A percentile compares a stretch with the other conserved stretches of the same genome.
These are phyloP conservation scores for Colletotrichum sp. DNA, from an alignment of 2,329 filamentous ascomycete species.

Conservation along the genomic window DNA sequence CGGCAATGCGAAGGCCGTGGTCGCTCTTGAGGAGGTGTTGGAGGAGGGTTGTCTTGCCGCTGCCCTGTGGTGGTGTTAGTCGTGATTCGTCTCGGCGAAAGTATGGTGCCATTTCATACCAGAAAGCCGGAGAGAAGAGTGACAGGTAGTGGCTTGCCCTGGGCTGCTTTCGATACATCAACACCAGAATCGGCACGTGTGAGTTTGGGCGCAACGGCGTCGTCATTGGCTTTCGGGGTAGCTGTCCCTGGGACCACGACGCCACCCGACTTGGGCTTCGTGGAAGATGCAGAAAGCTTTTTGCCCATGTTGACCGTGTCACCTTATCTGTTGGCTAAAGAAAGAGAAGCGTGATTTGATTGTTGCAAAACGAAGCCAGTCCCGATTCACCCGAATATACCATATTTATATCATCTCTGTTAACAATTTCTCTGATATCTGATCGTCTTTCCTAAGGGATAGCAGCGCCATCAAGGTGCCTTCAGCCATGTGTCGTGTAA, in stretches of 20 bases:
- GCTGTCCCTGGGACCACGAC: not conserved
- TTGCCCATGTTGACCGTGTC: not conserved
- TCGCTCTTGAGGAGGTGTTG: conserved; percentile 71
- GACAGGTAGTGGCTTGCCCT: conserved; percentile 52
- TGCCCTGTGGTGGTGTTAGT: conserved; percentile 49
- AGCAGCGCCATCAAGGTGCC: conserved; percentile 11
- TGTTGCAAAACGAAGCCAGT: not conserved
- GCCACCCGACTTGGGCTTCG: not conserved
- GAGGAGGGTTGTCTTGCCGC: conserved; percentile 74
- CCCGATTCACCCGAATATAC: not conserved
- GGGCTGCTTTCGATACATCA: not conserved
- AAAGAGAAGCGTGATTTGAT: not conserved
- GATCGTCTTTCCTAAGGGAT: not conserved
- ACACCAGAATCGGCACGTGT: conserved; percentile 10
- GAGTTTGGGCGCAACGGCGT: not conserved
- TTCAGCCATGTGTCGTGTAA: not conserved
- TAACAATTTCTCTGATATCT: not conserved
- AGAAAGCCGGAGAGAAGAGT: conserved; percentile 67
- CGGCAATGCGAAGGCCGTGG: conserved; percentile 71
- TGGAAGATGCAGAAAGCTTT: conserved; percentile 3
- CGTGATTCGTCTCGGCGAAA: no score
- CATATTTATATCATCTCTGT: not conserved
- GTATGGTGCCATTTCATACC: no score
- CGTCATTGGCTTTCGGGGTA: not conserved
- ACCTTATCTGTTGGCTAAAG: no score